Conservation (phyloP, 2,329 filamentous ascomycete genomes). For the Calonectria pseudoturangicola region DNA sequence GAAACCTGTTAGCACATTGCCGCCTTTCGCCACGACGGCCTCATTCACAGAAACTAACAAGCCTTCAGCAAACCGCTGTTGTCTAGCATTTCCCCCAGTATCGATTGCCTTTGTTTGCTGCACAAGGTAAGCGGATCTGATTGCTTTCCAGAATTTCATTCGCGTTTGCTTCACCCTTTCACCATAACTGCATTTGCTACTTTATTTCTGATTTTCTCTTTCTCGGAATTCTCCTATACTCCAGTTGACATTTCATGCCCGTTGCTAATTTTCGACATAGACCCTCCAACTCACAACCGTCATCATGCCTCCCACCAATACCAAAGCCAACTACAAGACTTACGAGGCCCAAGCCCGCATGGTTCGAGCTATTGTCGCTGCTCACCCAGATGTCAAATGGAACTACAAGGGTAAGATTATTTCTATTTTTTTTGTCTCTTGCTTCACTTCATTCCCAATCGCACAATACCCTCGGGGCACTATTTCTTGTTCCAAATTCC, state of each 20-base stretch:
- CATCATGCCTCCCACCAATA: constrained; percentile 65
- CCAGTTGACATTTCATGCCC: neutral
- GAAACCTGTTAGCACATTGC: neutral
- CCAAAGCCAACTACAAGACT: constrained; percentile 74
- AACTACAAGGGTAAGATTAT: constrained; percentile 76
- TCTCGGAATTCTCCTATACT: neutral
- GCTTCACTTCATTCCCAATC: neutral
- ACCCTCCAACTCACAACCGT: neutral
- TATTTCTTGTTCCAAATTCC: constrained; percentile 26
- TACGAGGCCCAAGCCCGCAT: constrained; percentile 77
- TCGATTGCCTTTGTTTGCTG: neutral
- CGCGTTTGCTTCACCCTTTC: neutral
- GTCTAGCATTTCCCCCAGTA: neutral
- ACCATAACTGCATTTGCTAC: too few species aligned
- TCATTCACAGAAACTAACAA: neutral
- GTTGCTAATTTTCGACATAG: constrained; percentile 13
- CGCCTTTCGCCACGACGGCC: neutral
- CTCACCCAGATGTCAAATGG: constrained; percentile 71
- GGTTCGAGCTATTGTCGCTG: constrained; percentile 76
- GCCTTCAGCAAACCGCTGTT: neutral
- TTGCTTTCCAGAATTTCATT: neutral
- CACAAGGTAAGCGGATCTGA: neutral
- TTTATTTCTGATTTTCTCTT: neutral
- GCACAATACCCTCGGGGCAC: neutral
- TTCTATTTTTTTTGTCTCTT: constrained; percentile 36